Percentiles rank a stretch among this genome's conserved stretches.
Conservation (phyloP, 2,329 filamentous ascomycete species). For the Sporothrix inflata region DNA sequence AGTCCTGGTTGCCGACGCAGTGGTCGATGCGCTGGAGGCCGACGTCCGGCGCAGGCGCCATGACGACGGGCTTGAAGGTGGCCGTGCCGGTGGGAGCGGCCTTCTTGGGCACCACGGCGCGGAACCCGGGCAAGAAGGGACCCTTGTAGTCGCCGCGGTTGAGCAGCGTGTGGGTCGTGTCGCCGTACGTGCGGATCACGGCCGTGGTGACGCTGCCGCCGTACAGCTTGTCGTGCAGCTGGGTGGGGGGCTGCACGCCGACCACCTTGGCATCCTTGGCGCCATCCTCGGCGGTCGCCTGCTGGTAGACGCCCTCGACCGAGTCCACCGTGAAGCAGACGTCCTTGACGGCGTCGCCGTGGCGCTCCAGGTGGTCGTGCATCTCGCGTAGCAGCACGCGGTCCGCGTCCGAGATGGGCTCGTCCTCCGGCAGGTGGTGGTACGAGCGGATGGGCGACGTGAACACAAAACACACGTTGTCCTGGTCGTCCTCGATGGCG, state of each 20-base stretch:
- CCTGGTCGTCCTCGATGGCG: constrained; percentile 35
- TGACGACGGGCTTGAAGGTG: constrained; percentile 39
- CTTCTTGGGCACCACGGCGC: constrained; percentile 50
- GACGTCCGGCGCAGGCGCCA: constrained; percentile 64
- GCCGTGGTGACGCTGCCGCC: constrained; percentile 75
- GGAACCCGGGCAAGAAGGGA: constrained; percentile 82
- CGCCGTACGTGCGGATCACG: constrained; percentile 87
- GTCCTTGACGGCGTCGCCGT: constrained; percentile 94
- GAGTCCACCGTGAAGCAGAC: constrained; percentile 94
- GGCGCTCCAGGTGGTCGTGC: constrained; percentile 78
- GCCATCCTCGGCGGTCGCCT: constrained; percentile 69
- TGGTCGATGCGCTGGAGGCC: constrained; percentile 81
- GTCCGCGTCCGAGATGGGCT: constrained; percentile 66
- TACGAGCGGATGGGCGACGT: constrained; percentile 75
- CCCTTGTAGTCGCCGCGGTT: constrained; percentile 72
- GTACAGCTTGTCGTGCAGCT: constrained; percentile 58
- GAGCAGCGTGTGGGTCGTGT: constrained; percentile 92
- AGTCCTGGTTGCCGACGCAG: constrained; percentile 96
- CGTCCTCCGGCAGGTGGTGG: constrained; percentile 57
- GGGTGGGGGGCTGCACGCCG: constrained; percentile 64
- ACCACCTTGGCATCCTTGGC: constrained; percentile 21
- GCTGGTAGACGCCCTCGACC: constrained; percentile 76
- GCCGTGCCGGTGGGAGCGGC: constrained; percentile 32
- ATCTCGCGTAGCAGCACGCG: constrained; percentile 70
- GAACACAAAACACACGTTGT: constrained; percentile 78